Evolutionary conservation across 306 rosid genomes (phyloP).

Genomic region (Fragaria vesca): DNA sequence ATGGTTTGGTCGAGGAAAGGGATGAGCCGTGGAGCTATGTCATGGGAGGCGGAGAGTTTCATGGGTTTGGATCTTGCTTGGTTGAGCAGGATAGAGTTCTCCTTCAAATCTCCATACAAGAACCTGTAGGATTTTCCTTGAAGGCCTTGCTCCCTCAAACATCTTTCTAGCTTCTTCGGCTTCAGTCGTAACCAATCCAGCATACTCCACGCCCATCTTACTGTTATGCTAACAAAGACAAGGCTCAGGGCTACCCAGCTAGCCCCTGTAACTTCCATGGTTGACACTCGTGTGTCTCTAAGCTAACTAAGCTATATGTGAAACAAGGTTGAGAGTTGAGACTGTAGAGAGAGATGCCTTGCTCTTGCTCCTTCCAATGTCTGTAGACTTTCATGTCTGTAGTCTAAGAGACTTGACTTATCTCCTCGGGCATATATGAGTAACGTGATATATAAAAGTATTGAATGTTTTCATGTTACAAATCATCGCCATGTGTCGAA

Average conservation of each 20-base stretch:
- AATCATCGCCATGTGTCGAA: no score
- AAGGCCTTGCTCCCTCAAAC: slow-evolving; percentile 34
- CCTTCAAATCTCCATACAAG: slow-evolving; percentile 30
- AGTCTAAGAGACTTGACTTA: not conserved
- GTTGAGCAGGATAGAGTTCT: not conserved
- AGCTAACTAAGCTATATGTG: not conserved
- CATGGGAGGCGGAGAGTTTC: slow-evolving; percentile 22
- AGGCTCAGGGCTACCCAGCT: not conserved
- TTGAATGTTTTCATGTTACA: not conserved
- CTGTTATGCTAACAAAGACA: not conserved
- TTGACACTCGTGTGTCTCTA: not conserved
- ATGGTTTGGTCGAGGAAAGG: slow-evolving; percentile 5
- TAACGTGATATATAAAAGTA: no score
- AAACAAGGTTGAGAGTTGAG: not conserved
- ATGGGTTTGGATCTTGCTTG: slow-evolving; percentile 33
- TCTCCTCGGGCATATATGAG: not conserved
- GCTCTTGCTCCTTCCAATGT: not conserved
- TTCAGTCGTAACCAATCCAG: slow-evolving; percentile 31
- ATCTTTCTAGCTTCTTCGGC: slow-evolving; percentile 29
- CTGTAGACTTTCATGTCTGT: not conserved
- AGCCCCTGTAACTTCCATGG: not conserved
- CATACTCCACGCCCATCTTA: slow-evolving; percentile 20
- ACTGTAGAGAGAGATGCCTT: not conserved
- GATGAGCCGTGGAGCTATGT: slow-evolving; percentile 20
- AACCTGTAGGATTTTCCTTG: slow-evolving; percentile 33